These are phyloP conservation scores for Corymbia maculata DNA, from an alignment of 345 rosid species.

Conservation along the genomic window DNA sequence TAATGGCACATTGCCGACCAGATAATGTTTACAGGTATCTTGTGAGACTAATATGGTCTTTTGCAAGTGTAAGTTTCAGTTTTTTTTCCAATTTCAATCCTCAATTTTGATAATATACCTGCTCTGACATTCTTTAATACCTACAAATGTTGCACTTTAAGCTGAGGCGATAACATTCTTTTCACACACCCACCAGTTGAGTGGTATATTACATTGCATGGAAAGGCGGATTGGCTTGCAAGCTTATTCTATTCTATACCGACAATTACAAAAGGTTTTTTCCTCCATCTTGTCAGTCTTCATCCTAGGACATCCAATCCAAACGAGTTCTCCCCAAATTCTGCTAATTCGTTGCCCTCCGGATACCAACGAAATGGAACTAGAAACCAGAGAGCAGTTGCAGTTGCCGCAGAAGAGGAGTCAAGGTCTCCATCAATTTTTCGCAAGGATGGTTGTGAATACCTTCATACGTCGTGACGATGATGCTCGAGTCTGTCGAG, in stretches of 20 bases:
- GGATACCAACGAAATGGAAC: neutral
- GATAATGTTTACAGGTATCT: neutral
- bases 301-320: neutral
- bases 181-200: neutral
- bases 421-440: slow-evolving; percentile 82
- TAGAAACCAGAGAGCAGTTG: slow-evolving; percentile 69
- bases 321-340: neutral
- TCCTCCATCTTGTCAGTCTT: neutral
- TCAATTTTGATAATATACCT: neutral
- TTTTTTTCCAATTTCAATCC: neutral
- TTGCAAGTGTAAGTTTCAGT: neutral
- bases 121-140: neutral
- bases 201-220: neutral
- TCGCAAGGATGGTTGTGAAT: slow-evolving; percentile 87
- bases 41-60: neutral
- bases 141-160: neutral
- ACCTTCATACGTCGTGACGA: slow-evolving; percentile 82
- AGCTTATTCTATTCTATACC: neutral
- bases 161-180: neutral
- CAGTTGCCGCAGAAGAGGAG: slow-evolving; percentile 85
- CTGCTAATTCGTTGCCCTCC: neutral
- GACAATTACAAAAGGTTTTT: neutral
- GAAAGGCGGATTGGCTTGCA: neutral
- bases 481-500: slow-evolving; percentile 58
- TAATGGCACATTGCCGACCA: neutral